Base-by-base conservation (phyloP, 2,329 filamentous ascomycete genomes). In the Rutstroemia sp. region DNA sequence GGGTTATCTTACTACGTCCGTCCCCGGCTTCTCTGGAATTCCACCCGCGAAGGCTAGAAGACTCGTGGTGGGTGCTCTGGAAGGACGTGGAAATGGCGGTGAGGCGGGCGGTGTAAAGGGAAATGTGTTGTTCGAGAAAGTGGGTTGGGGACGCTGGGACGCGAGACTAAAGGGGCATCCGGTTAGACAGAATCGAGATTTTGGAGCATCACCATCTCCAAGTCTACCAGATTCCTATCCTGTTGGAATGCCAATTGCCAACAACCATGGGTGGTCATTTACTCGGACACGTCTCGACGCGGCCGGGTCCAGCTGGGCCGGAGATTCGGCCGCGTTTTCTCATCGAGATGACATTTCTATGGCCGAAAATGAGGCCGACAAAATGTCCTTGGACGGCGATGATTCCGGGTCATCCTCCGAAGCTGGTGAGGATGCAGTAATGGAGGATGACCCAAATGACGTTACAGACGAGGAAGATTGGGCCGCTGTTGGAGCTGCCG, bases 141-240 rank as follows among this genome's bases (percentile, higher is more conserved):
- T 96, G 58, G 92, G 92, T 68, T 97, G 92, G 92, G 94, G 94
- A 58, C 84, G 91, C 63, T 99, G 92, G 92, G 88, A 95, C 72
- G 94, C 92, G 60, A 84, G 84, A 69, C 79, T 83, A 69, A 83
- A 83, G 65, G 88, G 86, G 54, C 81, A 88, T 60, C 75, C 79
- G 45, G 65, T 75, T 60, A 75, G 77, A 61, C 70, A 75, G 53
- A 58, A 63, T 59, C 64, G 65, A 57, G 57, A 60, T 58, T 60
- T 69, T 64, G 68, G 75, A 70, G 68, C 71, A 64, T 66, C 69
- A 63, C 69, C 76, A 70, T 69, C 75, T 65, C 70, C 68, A 70
- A 71, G 66, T 71, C 71, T 63, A 67, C 70, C 69, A 55, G 71
- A 72, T 34, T 73, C 73, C 25, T 76, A 76, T 64, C 71, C 65